These are phyloP conservation scores for Boletus sp. DNA, from an alignment of 768 basidiomycete genomes.

Conservation along the genomic window DNA sequence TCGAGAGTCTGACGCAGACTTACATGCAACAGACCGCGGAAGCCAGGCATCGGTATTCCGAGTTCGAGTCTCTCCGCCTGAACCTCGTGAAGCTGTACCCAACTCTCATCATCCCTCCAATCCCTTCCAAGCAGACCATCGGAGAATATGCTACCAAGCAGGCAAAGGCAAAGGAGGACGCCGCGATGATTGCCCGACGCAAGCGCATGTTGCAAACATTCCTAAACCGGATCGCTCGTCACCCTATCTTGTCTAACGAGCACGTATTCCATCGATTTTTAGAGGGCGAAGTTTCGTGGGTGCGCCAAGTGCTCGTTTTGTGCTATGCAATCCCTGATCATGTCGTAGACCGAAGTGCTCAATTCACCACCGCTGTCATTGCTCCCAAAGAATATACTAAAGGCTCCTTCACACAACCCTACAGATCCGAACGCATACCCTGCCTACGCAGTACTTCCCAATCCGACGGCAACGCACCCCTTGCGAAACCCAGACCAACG, in stretches of 20 bases:
- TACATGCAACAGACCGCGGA: conserved; percentile 59
- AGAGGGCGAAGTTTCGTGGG: conserved; percentile 96
- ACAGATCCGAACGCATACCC: conserved; percentile 70
- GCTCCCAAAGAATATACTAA: conserved; percentile 92
- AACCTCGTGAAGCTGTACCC: conserved; percentile 88
- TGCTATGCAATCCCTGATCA: conserved; percentile 3
- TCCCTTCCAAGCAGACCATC: conserved; percentile 93
- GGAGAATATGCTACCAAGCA: conserved; percentile 98
- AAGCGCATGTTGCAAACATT: conserved; percentile 96
- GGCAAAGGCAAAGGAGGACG: conserved; percentile 94
- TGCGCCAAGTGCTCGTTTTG: conserved; percentile 33
- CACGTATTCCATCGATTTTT: conserved; percentile 96
- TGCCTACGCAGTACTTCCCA: conserved; percentile 83
- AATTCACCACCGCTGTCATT: conserved; percentile 89
- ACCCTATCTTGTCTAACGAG: conserved; percentile 95
- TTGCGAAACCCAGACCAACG: conserved; percentile 92
- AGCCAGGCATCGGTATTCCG: conserved; percentile 90
- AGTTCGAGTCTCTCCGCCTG: conserved; percentile 90
- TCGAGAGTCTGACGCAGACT: conserved; percentile 8
- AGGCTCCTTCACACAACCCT: conserved; percentile 93
- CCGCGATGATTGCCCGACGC: conserved; percentile 82
- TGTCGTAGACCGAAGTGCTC: conserved; percentile 75
- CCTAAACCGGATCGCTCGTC: conserved; percentile 81
- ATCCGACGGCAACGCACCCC: conserved; percentile 84
- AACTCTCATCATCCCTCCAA: conserved; percentile 94